Percentiles rank a stretch among this genome's conserved stretches.
phyloP scores from a whole-genome alignment of 1,139 yeast species.

The Yamadazyma jaroonii region DNA sequence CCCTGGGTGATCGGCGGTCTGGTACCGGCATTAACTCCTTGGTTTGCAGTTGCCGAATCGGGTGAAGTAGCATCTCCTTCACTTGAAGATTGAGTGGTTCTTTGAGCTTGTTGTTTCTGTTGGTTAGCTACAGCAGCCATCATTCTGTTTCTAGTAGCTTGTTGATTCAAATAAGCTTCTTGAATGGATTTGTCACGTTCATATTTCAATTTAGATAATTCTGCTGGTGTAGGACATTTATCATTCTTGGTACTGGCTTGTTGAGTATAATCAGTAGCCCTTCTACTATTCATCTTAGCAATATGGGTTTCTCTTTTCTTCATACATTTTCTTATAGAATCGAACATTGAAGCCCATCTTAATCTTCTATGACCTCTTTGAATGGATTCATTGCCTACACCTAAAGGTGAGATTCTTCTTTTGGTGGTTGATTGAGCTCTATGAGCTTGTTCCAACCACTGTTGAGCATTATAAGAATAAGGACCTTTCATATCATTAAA shows the following conservation, averaged over 20 bases:
- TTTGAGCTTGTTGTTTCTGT: conserved; percentile 10
- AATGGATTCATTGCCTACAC: conserved; percentile 86
- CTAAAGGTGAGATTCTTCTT: conserved; percentile 85
- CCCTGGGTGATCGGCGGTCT: not conserved
- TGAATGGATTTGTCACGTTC: conserved; percentile 85
- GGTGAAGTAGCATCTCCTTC: conserved; percentile 1
- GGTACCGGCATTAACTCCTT: not conserved
- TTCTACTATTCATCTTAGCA: conserved; percentile 35
- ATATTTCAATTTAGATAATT: conserved; percentile 72
- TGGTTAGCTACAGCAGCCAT: conserved; percentile 18
- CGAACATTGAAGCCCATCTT: conserved; percentile 94
- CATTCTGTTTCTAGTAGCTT: conserved; percentile 19
- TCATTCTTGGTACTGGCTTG: conserved; percentile 25
- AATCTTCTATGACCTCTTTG: conserved; percentile 89
- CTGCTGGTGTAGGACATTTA: conserved; percentile 72
- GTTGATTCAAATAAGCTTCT: conserved; percentile 63
- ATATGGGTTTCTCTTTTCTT: conserved; percentile 68
- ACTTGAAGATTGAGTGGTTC: conserved; percentile 1
- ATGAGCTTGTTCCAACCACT: conserved; percentile 90
- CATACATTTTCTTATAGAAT: conserved; percentile 88
- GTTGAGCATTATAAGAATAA: conserved; percentile 79
- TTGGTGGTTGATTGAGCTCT: conserved; percentile 84
- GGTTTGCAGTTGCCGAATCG: not conserved
- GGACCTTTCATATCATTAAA: conserved; percentile 85
- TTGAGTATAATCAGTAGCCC: conserved; percentile 19